Conservation (phyloP, 306 rosid genomes). For the Begonia fuchsioides region DNA sequence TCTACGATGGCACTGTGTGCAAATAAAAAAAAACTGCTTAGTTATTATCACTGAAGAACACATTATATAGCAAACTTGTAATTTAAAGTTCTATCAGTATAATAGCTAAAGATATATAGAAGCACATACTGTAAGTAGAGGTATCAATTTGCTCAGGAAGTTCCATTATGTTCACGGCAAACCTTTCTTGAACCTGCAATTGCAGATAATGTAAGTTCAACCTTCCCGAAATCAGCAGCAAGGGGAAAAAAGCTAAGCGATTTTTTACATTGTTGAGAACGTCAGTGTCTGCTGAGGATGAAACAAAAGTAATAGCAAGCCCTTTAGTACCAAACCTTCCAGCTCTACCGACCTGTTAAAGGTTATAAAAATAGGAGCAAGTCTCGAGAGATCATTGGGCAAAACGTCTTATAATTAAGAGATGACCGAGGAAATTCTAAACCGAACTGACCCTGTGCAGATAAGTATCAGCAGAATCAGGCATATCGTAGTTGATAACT, state of each 20-base stretch:
- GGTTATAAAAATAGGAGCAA: too few relatives aligned
- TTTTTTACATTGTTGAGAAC: constrained; percentile 78
- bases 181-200: constrained; percentile 90
- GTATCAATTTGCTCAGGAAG: constrained; percentile 98
- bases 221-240: not conserved
- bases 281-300: constrained; percentile 74
- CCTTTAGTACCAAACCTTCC: constrained; percentile 98
- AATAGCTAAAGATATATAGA: too few relatives aligned
- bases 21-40: too few relatives aligned
- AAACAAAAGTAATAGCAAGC: constrained; percentile 96
- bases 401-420: not conserved
- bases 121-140: constrained; percentile 72
- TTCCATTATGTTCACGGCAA: constrained; percentile 93
- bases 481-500: constrained; percentile 96
- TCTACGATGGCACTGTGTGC: too few relatives aligned
- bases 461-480: constrained; percentile 96
- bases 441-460: constrained; percentile 67
- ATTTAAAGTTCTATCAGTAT: too few relatives aligned
- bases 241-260: not conserved
- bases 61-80: too few relatives aligned
- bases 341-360: constrained; percentile 83
- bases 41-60: too few relatives aligned
- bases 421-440: not conserved
- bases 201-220: not conserved
- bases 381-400: not conserved